Conservation (phyloP, 768 basidiomycete genomes). For the Rhizopogon vesiculosus region DNA sequence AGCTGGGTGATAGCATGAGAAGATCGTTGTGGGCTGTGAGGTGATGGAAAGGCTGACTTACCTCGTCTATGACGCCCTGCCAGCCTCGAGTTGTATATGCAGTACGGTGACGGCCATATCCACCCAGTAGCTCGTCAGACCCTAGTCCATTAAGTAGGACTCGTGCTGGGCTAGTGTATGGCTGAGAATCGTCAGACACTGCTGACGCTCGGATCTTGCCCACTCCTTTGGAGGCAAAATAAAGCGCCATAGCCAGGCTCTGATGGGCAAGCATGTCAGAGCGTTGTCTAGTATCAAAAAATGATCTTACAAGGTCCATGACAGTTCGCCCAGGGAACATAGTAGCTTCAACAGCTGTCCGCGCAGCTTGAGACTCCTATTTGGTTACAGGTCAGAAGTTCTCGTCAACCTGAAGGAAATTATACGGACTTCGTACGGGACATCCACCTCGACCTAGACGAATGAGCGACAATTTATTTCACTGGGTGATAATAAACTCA, state of each 20-base stretch:
- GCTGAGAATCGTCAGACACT: slow-evolving; percentile 24
- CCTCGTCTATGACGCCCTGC: slow-evolving; percentile 78
- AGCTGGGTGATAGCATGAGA: slow-evolving; percentile 43
- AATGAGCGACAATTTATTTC: neutral
- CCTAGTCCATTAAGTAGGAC: slow-evolving; percentile 91
- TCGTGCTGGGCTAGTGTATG: slow-evolving; percentile 70
- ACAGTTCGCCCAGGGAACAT: slow-evolving; percentile 82
- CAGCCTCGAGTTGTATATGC: slow-evolving; percentile 68
- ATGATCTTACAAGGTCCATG: slow-evolving; percentile 76
- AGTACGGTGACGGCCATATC: slow-evolving; percentile 85
- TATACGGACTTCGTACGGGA: slow-evolving; percentile 64
- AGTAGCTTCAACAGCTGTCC: slow-evolving; percentile 52
- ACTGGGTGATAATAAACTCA: slow-evolving; percentile 28
- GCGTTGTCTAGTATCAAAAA: neutral
- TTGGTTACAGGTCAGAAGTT: slow-evolving; percentile 7
- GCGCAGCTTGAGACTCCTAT: slow-evolving; percentile 64
- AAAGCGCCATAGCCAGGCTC: slow-evolving; percentile 91
- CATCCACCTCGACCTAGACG: slow-evolving; percentile 77
- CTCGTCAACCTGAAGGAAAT: neutral
- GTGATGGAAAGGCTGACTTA: slow-evolving; percentile 23
- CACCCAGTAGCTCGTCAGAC: slow-evolving; percentile 92
- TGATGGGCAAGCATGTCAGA: slow-evolving; percentile 24
- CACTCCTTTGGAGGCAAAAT: slow-evolving; percentile 82
- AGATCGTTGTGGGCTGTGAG: neutral
- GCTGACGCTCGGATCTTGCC: slow-evolving; percentile 49